These are phyloP conservation scores for Elsinoe batatas DNA, from an alignment of 2,329 filamentous ascomycete genomes.

Conservation along the genomic window DNA sequence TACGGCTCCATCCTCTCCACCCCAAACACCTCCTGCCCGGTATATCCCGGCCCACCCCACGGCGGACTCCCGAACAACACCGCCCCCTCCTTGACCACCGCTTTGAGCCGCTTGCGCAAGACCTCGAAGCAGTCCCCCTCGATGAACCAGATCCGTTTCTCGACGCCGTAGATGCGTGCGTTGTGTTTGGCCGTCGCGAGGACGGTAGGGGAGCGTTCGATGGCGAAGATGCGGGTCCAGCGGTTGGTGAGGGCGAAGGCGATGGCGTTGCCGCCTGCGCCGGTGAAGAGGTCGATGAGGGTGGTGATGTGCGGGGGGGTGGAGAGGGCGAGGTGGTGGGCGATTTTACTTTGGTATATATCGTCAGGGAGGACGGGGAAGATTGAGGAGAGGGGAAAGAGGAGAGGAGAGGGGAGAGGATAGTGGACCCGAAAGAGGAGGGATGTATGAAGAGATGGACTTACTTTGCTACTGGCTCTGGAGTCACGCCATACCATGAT, in stretches of 20 bases:
- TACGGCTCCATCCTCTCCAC: conserved; percentile 84
- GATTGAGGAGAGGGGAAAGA: neutral
- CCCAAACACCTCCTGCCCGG: conserved; percentile 63
- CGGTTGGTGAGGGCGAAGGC: conserved; percentile 75
- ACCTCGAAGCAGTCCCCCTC: conserved; percentile 77
- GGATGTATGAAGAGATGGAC: conserved; percentile 21
- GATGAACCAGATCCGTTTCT: conserved; percentile 72
- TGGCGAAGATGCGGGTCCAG: conserved; percentile 77
- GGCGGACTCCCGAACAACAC: conserved; percentile 64
- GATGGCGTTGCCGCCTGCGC: conserved; percentile 87
- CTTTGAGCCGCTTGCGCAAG: conserved; percentile 44
- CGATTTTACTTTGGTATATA: conserved; percentile 59
- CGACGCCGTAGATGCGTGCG: conserved; percentile 72
- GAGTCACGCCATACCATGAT: conserved; percentile 95
- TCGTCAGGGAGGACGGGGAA: neutral
- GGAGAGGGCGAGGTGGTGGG: conserved; percentile 55
- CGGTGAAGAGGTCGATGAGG: conserved; percentile 81
- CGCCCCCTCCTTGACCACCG: conserved; percentile 38
- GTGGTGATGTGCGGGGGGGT: conserved; percentile 48
- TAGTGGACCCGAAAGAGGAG: neutral
- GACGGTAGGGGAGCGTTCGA: conserved; percentile 72
- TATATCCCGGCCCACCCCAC: conserved; percentile 62
- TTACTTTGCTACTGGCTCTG: conserved; percentile 79
- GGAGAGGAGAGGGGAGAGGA: neutral
- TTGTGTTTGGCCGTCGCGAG: conserved; percentile 90